Conservation (phyloP, 2,329 filamentous ascomycete species). For the Alternaria panax region DNA sequence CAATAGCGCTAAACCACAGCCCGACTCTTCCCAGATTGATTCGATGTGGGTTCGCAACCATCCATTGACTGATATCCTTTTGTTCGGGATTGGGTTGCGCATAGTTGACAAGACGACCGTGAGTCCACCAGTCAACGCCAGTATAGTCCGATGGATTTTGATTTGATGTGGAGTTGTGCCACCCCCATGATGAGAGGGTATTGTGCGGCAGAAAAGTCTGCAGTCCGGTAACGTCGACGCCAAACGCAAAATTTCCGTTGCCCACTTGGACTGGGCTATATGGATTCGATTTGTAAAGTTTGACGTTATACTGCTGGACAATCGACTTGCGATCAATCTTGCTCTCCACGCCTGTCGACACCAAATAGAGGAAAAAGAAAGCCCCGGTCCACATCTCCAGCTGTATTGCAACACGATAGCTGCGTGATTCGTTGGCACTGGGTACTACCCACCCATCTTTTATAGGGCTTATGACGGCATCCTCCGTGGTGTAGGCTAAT, state of each 20-base stretch:
- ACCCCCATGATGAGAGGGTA: slow-evolving; percentile 55
- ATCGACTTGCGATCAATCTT: slow-evolving; percentile 42
- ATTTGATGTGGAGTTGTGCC: slow-evolving; percentile 53
- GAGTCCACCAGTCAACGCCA: slow-evolving; percentile 56
- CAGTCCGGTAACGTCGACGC: slow-evolving; percentile 56
- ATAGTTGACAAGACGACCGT: slow-evolving; percentile 55
- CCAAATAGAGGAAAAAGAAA: slow-evolving; percentile 10
- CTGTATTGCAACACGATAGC: slow-evolving; percentile 16
- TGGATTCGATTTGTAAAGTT: slow-evolving; percentile 57
- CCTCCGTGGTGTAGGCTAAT: slow-evolving; percentile 29
- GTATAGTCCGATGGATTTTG: slow-evolving; percentile 52
- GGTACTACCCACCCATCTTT: slow-evolving; percentile 10
- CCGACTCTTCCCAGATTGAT: slow-evolving; percentile 60
- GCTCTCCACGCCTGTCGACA: slow-evolving; percentile 10
- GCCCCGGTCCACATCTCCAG: slow-evolving; percentile 2
- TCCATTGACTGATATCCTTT: slow-evolving; percentile 59
- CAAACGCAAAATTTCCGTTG: slow-evolving; percentile 59
- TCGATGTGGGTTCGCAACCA: slow-evolving; percentile 62
- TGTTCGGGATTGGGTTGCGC: slow-evolving; percentile 53
- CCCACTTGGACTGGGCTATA: slow-evolving; percentile 62
- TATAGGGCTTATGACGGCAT: slow-evolving; percentile 4
- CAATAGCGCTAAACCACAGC: slow-evolving; percentile 56
- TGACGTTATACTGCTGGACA: slow-evolving; percentile 55
- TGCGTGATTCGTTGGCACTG: not conserved
- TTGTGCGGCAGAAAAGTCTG: slow-evolving; percentile 56